phyloP scores from a whole-genome alignment of 2,329 filamentous ascomycete species.

The Geosmithia morbida region DNA sequence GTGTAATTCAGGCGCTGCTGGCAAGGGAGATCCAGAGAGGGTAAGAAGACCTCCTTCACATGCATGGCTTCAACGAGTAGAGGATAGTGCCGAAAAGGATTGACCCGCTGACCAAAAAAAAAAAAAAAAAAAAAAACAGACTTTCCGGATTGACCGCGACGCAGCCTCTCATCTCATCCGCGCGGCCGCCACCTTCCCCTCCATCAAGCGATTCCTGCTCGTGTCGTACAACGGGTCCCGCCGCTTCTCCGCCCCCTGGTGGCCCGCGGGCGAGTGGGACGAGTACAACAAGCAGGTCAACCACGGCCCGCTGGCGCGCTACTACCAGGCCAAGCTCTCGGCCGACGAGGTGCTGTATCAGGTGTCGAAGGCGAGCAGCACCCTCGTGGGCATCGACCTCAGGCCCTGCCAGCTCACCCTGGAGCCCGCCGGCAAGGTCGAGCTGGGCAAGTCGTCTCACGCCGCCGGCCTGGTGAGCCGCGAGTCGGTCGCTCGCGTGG shows the following conservation, averaged over 20 bases:
- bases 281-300: slow-evolving; percentile 25
- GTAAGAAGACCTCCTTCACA: slow-evolving; percentile 16
- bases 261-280: slow-evolving; percentile 34
- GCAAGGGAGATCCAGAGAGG: slow-evolving; percentile 39
- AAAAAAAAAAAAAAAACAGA: slow-evolving; percentile 16
- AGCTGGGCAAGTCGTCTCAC: slow-evolving; percentile 28
- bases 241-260: slow-evolving; percentile 37
- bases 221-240: slow-evolving; percentile 47
- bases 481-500: slow-evolving; percentile 43
- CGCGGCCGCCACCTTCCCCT: slow-evolving; percentile 37
- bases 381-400: slow-evolving; percentile 35
- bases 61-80: no score
- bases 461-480: slow-evolving; percentile 30
- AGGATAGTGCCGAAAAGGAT: no score
- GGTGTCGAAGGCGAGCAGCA: slow-evolving; percentile 22
- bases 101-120: not conserved
- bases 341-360: slow-evolving; percentile 43
- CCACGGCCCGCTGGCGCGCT: slow-evolving; percentile 27
- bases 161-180: slow-evolving; percentile 49
- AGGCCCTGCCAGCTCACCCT: slow-evolving; percentile 36
- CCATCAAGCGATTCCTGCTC: slow-evolving; percentile 47
- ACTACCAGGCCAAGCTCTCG: slow-evolving; percentile 46
- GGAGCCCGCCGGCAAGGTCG: slow-evolving; percentile 30
- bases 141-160: slow-evolving; percentile 45
- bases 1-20: slow-evolving; percentile 33